phyloP scores from a whole-genome alignment of 1,284 basidiomycete species.

The Paramarasmius palmivorus region DNA sequence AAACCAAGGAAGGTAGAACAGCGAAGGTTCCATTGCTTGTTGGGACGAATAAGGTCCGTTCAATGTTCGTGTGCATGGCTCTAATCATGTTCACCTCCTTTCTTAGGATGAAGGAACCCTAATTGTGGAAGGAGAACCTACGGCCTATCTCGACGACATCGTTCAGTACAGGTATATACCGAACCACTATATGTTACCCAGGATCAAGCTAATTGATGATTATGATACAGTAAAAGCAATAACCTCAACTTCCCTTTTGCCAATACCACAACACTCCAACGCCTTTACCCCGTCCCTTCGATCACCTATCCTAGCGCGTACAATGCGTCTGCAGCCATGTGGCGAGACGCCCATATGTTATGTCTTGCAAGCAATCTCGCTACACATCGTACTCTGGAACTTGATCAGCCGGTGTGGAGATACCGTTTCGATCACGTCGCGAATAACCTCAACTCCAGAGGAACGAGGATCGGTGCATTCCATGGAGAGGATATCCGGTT shows the following conservation, averaged over 20 bases:
- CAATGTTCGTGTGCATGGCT: background rate
- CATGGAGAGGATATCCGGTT: slow-evolving; percentile 43
- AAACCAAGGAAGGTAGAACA: slow-evolving; percentile 34
- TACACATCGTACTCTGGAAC: slow-evolving; percentile 31
- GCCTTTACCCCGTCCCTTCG: slow-evolving; percentile 29
- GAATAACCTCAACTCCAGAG: slow-evolving; percentile 39
- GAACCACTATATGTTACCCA: background rate
- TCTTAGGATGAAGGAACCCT: slow-evolving; percentile 42
- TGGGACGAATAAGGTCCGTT: slow-evolving; percentile 44
- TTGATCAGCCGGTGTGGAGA: slow-evolving; percentile 45
- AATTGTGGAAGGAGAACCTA: slow-evolving; percentile 43
- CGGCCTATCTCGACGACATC: slow-evolving; percentile 38
- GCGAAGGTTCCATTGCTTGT: slow-evolving; percentile 40
- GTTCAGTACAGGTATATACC: slow-evolving; percentile 32
- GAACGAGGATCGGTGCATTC: slow-evolving; percentile 41
- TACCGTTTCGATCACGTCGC: slow-evolving; percentile 45
- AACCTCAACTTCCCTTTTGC: slow-evolving; percentile 43
- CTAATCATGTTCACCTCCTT: background rate
- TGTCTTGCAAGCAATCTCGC: slow-evolving; percentile 44
- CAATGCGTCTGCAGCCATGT: slow-evolving; percentile 37
- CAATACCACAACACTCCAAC: slow-evolving; percentile 21
- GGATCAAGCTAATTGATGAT: slow-evolving; percentile 9
- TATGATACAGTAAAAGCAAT: slow-evolving; percentile 40
- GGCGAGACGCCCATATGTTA: slow-evolving; percentile 47
- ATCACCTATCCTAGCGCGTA: slow-evolving; percentile 28